Base-by-base conservation (phyloP, 192 early-diverging fungal species). In the Phycomyces blakesleeanus region DNA sequence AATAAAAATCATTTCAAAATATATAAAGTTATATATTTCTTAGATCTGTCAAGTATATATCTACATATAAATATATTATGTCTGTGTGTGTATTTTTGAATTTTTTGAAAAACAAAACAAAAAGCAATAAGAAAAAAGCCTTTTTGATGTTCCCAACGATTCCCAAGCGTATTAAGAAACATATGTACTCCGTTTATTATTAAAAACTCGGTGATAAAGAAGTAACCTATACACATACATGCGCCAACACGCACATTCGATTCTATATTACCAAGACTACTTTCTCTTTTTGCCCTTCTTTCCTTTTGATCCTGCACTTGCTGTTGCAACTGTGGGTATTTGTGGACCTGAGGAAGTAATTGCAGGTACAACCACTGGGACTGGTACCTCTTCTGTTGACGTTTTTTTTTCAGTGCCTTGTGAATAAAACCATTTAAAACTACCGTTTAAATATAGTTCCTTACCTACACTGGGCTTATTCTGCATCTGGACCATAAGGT, bases 401-500 rank as follows among this genome's bases (percentile, higher is more conserved):
- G 25, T 34, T 40, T 47, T 49, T 38, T 55, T 54, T 39, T 66
- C n/a, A n/a, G n/a, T n/a, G n/a, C n/a, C n/a, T n/a, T n/a, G n/a
- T n/a, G n/a, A n/a, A n/a, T n/a, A n/a, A n/a, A n/a, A n/a, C n/a
- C n/a, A n/a, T n/a, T n/a, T n/a, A n/a, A n/a, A n/a, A n/a, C n/a
- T n/a, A n/a, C n/a, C n/a, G n/a, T n/a, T n/a, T n/a, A n/a, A n/a
- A n/a, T n/a, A n/a, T n/a, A n/a, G n/a, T n/a, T n/a, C n/a, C 64
- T 57, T 72, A 66, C 59, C 64, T 21, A 26, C 42, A 22, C 57
- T 24, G 0, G 53, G 57, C 18, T 59, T 73, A 62, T 86, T 81
- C 58, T 85, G 85, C 88, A 91, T 91, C 72, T 83, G 81, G 16
- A 57, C 61, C 87, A 91, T 87, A 66, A 91, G 63, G 8, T 74